Evolutionary conservation across 2,329 filamentous ascomycete genomes (phyloP), one percentile per base, ranked within the genome.

Genomic region (Microcyclosporella mali): DNA sequence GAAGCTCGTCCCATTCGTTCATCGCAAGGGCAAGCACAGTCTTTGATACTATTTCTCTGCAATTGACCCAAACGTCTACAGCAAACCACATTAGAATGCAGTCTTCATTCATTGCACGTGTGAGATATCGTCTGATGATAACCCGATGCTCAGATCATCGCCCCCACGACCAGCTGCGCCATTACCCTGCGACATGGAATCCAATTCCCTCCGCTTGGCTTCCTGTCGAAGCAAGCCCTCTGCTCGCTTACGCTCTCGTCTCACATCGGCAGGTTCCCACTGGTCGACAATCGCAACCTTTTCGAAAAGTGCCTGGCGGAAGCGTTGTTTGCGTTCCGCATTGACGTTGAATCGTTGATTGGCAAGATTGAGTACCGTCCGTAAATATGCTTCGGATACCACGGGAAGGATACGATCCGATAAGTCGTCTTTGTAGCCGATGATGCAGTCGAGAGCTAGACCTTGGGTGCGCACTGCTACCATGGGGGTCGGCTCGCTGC

Each of bases 391-490:
- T 27, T 81, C 73, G 1, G 79, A 70, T 1, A 94, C 85, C 16
- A 83, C 63, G 30, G 70, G 72, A 16, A 69, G 57, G 11, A 74
- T 70, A 48, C 68, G 51, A 15, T 75, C 60, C 6, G 54, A 40
- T n/a, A n/a, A n/a, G 2, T 60, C 45, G 36, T 64, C 55, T 40
- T 67, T 58, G 34, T 67, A 72, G 1, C 87, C 90, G 25, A 97
- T 74, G 18, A 95, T 74, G 1, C 85, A 86, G 66, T 94, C 87
- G 48, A 95, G 79, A 1, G 79, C 77, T 1, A 95, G 72, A 0
- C 89, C 89, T 64, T 86, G 85, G 4, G 86, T 89, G 14, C 90
- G 80, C 25, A 97, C 79, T 2, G 85, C 90, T 2, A 95, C 85
- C 63, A 95, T 85, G 2, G 88, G 88, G 34, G 72, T 80, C 7